These are phyloP conservation scores for Trypanosomatidae sp. DNA, from an alignment of 208 protist species.

Conservation along the genomic window DNA sequence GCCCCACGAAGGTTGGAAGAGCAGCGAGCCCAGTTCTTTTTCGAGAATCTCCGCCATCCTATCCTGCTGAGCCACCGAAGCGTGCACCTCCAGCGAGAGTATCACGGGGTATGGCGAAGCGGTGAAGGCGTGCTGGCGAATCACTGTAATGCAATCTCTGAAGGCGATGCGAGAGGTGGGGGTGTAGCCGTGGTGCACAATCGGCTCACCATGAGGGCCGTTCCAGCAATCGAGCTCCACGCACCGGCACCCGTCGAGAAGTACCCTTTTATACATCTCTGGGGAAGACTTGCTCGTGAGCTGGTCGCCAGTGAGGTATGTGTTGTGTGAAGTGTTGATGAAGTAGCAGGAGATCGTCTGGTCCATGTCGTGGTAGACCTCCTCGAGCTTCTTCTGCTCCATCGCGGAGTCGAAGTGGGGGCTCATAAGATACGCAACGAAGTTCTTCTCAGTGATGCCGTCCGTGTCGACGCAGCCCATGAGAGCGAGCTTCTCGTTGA, in stretches of 20 bases:
- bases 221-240: constrained; percentile 89
- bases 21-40: constrained; percentile 46
- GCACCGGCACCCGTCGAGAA: constrained; percentile 78
- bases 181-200: constrained; percentile 88
- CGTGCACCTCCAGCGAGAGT: constrained; percentile 82
- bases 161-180: constrained; percentile 75
- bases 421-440: constrained; percentile 47
- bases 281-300: constrained; percentile 54
- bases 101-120: constrained; percentile 76
- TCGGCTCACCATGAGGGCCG: constrained; percentile 58
- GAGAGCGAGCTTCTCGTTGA: constrained; percentile 38
- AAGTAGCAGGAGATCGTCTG: constrained; percentile 87
- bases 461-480: constrained; percentile 39
- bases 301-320: constrained; percentile 95
- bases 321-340: constrained; percentile 96
- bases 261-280: constrained; percentile 69
- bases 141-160: constrained; percentile 45
- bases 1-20: constrained; percentile 51
- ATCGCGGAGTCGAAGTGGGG: constrained; percentile 32
- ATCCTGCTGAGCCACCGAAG: constrained; percentile 53
- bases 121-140: constrained; percentile 69
- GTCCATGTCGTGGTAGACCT: constrained; percentile 85
- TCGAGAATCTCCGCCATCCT: constrained; percentile 73
- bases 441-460: constrained; percentile 34
- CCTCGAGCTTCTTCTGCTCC: constrained; percentile 30